Base-by-base conservation (phyloP, 2,329 filamentous ascomycete species). In the Curvularia sp. region DNA sequence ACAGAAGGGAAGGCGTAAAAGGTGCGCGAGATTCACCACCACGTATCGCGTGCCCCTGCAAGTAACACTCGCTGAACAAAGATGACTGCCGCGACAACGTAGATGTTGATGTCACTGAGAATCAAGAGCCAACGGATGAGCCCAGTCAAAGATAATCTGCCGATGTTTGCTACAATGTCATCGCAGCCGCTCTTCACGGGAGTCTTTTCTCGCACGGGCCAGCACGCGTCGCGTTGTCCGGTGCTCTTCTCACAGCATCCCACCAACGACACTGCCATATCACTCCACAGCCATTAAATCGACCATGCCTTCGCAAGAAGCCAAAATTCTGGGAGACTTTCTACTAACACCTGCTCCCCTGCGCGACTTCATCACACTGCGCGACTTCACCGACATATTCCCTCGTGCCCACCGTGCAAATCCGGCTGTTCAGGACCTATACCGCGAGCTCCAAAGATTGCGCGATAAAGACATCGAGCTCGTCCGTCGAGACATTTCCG, bases 401-500 rank as follows among this genome's bases (percentile, higher is more conserved):
- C 92, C 92, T 10, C 85, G 83, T 49, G 77, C 85, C 38, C 81
- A 88, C 49, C 89, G 88, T 58, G 80, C 83, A 23, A 89, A 88
- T 46, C 85, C 89, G 0, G 87, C 89, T 55, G 83, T 94, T 47
- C 86, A 87, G 55, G 80, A 83, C 0, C 82, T 97, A 5, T 96
- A 96, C 74, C 87, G 90, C 47, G 90, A 95, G 74, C 83, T 96
- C 2, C 90, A 95, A 69, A 84, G 87, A 58, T 86, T 93, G 72
- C 87, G 92, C 53, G 87, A 88, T 60, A 82, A 84, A 47, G 81
- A 89, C 10, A 83, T 92, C 53, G 90, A 94, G 67, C 75, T 80
- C 3, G 87, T 96, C 13, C 82, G 86, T 52, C 79, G 70, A 75
- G 90, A 86, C 66, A 89, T 93, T 57, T 82, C 83, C 6, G 78